Evolutionary conservation across 371 early-diverging fungal genomes (phyloP).

Genomic region (Zychaea mexicana): DNA sequence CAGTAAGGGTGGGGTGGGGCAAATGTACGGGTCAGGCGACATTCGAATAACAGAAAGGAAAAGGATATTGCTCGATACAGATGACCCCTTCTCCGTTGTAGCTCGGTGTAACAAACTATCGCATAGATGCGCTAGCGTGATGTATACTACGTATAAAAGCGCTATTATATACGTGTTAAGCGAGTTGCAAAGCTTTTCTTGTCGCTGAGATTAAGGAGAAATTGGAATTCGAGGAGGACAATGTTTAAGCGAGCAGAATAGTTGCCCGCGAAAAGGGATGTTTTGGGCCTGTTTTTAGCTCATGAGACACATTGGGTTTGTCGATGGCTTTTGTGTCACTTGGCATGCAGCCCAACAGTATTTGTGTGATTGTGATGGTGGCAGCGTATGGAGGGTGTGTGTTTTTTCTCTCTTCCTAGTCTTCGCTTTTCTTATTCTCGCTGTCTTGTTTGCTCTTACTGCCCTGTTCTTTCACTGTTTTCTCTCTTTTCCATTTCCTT

Average conservation of each 20-base stretch:
- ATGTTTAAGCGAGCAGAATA: not conserved
- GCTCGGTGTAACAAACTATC: not conserved
- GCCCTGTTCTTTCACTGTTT: conserved; percentile 23
- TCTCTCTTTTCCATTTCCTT: not conserved
- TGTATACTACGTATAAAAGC: too few relatives aligned
- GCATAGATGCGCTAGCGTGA: not conserved
- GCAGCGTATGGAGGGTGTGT: too few relatives aligned
- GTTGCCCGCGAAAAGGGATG: not conserved
- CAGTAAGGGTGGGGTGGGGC: too few relatives aligned
- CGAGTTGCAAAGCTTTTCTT: too few relatives aligned
- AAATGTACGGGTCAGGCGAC: not conserved
- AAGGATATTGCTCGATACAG: too few relatives aligned
- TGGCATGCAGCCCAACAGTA: conserved; percentile 34
- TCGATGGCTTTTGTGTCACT: not conserved
- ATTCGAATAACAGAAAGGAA: too few relatives aligned
- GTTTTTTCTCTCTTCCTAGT: not conserved
- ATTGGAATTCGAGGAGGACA: not conserved
- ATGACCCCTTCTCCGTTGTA: not conserved
- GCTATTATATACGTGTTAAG: too few relatives aligned
- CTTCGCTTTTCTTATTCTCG: not conserved
- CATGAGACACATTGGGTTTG: not conserved
- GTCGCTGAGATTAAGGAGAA: not conserved
- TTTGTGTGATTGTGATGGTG: too few relatives aligned
- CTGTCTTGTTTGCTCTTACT: conserved; percentile 67
- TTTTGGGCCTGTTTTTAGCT: not conserved